Percentiles rank a stretch among this genome's conserved stretches.
Conservation (phyloP, 139 green algal species). For the Chlamydomonas sp. region DNA sequence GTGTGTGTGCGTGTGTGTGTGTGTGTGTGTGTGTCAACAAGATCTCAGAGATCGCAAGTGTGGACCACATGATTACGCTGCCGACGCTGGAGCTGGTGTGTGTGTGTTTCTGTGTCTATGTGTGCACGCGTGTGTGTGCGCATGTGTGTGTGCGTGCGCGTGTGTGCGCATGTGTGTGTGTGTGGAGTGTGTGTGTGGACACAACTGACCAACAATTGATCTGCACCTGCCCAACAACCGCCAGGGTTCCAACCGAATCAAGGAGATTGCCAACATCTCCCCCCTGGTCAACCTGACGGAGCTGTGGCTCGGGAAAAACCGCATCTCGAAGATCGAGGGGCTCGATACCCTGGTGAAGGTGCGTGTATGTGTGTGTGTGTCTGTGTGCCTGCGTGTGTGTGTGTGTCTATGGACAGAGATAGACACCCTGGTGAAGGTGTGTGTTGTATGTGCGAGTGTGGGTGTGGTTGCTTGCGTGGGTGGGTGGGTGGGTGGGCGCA, state of each 20-base stretch:
- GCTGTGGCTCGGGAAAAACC: conserved; percentile 91
- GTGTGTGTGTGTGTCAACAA: conserved; percentile 85
- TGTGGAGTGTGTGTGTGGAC: neutral
- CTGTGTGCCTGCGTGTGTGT: too few relatives aligned
- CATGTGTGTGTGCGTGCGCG: neutral
- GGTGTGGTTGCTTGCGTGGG: too few relatives aligned
- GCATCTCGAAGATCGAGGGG: conserved; percentile 58
- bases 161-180: neutral
- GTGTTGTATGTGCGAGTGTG: too few relatives aligned
- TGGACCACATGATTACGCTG: conserved; percentile 39
- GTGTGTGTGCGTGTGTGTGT: too few relatives aligned
- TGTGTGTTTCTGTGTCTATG: too few relatives aligned
- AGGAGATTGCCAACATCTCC: conserved; percentile 52
- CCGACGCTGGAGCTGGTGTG: conserved; percentile 77
- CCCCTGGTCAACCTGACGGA: conserved; percentile 50
- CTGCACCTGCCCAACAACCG: too few relatives aligned
- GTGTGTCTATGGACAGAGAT: too few relatives aligned
- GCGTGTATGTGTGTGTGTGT: too few relatives aligned
- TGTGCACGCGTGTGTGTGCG: too few relatives aligned
- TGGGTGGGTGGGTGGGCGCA: too few relatives aligned
- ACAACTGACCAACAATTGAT: too few relatives aligned
- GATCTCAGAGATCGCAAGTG: conserved; percentile 39
- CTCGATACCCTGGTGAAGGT: conserved; percentile 46
- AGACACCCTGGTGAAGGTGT: too few relatives aligned
- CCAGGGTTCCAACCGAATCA: conserved; percentile 85